phyloP scores from a whole-genome alignment of 2,329 filamentous ascomycete species.

The Delphinella strobiligena region DNA sequence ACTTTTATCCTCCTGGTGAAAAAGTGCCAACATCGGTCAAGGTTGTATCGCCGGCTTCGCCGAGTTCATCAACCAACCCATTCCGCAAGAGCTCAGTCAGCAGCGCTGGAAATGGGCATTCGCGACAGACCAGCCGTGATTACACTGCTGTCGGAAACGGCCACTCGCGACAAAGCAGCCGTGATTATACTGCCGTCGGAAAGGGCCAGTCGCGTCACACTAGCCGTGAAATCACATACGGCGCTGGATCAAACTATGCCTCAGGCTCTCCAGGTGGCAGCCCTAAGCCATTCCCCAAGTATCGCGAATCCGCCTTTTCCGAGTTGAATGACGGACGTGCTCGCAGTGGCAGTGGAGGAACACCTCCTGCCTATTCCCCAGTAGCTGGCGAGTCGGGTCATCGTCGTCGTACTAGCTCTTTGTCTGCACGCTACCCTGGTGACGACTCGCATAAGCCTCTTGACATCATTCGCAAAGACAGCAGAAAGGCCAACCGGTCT shows the following conservation, averaged over 20 bases:
- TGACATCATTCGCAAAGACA: slow-evolving; percentile 52
- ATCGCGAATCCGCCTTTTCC: slow-evolving; percentile 32
- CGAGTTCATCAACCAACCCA: slow-evolving; percentile 31
- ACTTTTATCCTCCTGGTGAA: slow-evolving; percentile 27
- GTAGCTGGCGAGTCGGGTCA: slow-evolving; percentile 10
- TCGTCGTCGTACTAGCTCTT: slow-evolving; percentile 38
- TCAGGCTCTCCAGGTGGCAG: slow-evolving; percentile 42
- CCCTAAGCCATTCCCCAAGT: slow-evolving; percentile 35
- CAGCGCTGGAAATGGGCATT: neutral
- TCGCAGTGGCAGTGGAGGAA: slow-evolving; percentile 9
- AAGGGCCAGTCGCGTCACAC: neutral
- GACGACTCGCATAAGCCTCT: slow-evolving; percentile 56
- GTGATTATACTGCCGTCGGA: slow-evolving; percentile 11
- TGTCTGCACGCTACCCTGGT: slow-evolving; percentile 49
- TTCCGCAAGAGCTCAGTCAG: slow-evolving; percentile 21
- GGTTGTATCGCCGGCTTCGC: slow-evolving; percentile 21
- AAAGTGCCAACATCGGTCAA: slow-evolving; percentile 6
- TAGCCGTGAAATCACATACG: slow-evolving; percentile 14
- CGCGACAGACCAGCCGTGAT: neutral
- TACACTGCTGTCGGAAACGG: no score
- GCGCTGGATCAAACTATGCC: slow-evolving; percentile 15
- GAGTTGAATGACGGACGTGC: slow-evolving; percentile 15
- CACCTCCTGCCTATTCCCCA: slow-evolving; percentile 5
- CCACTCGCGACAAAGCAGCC: slow-evolving; percentile 16
- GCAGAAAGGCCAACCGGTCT: slow-evolving; percentile 52